Conservation (phyloP, 2,329 filamentous ascomycete genomes). For the Colletotrichum chrysophilum region DNA sequence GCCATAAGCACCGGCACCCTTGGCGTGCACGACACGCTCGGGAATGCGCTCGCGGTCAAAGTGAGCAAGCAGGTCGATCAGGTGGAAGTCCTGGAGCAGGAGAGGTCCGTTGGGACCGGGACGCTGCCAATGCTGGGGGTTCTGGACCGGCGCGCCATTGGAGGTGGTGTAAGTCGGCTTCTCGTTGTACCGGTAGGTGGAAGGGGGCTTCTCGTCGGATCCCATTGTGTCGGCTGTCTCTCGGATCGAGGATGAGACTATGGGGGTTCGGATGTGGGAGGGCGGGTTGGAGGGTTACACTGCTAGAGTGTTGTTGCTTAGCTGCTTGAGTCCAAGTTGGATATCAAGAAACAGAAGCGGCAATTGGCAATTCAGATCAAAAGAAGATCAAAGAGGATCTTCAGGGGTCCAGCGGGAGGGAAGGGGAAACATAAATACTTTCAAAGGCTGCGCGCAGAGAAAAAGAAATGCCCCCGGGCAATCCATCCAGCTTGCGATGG, state of each 20-base stretch:
- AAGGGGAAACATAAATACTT: conserved; percentile 8
- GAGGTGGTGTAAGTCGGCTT: conserved; percentile 64
- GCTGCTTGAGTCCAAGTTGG: background rate
- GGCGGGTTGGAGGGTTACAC: background rate
- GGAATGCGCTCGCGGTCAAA: conserved; percentile 58
- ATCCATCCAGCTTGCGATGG: background rate
- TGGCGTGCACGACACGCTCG: conserved; percentile 62
- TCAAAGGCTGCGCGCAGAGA: background rate
- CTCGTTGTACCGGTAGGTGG: conserved; percentile 60
- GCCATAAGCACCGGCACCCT: conserved; percentile 61
- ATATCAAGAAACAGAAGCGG: background rate
- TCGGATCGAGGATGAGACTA: background rate
- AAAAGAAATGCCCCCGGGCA: background rate
- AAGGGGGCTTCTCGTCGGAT: conserved; percentile 45
- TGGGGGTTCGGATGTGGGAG: background rate
- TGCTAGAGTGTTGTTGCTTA: background rate
- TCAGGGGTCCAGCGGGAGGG: background rate
- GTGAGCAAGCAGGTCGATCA: conserved; percentile 65
- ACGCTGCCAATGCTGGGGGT: conserved; percentile 54
- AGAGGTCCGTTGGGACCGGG: conserved; percentile 62
- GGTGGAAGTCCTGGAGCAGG: conserved; percentile 68
- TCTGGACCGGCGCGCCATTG: conserved; percentile 62
- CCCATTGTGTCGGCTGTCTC: conserved; percentile 39
- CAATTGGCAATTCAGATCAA: conserved; percentile 6
- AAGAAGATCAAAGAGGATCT: background rate